Percentiles rank a stretch among this genome's conserved stretches.
These are phyloP conservation scores for Lentinula lateritia DNA, from an alignment of 768 basidiomycete genomes.

Conservation along the genomic window DNA sequence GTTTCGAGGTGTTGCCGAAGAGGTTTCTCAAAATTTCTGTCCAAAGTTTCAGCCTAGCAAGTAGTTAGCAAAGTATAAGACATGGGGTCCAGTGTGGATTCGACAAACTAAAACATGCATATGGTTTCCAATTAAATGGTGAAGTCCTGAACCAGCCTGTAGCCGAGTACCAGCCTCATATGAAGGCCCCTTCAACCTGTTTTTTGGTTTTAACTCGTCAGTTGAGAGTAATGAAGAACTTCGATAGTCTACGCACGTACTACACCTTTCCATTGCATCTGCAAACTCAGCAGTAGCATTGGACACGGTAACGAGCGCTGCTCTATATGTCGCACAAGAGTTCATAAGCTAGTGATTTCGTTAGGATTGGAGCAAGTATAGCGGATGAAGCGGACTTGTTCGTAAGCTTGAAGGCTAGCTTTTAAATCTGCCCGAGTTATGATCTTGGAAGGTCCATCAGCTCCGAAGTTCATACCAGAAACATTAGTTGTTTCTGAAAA, in stretches of 20 bases:
- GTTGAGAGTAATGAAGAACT: background rate
- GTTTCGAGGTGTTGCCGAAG: slow-evolving; percentile 78
- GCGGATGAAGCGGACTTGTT: slow-evolving; percentile 51
- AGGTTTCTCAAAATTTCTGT: slow-evolving; percentile 86
- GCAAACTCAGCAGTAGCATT: slow-evolving; percentile 82
- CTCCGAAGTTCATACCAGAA: slow-evolving; percentile 73
- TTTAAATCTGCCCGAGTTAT: slow-evolving; percentile 79
- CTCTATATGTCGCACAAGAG: slow-evolving; percentile 73
- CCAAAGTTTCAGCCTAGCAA: slow-evolving; percentile 72
- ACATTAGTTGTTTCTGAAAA: slow-evolving; percentile 78
- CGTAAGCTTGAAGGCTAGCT: slow-evolving; percentile 72
- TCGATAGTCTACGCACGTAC: slow-evolving; percentile 47
- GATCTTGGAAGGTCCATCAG: slow-evolving; percentile 71
- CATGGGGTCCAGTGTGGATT: background rate
- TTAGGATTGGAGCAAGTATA: background rate
- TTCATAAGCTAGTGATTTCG: slow-evolving; percentile 53
- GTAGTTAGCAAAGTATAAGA: slow-evolving; percentile 7
- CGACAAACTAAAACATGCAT: slow-evolving; percentile 81
- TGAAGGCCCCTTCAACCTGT: slow-evolving; percentile 69
- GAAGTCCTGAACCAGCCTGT: slow-evolving; percentile 82
- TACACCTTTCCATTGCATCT: slow-evolving; percentile 78
- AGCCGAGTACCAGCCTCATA: slow-evolving; percentile 79
- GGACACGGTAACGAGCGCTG: slow-evolving; percentile 76
- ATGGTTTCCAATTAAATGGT: slow-evolving; percentile 89
- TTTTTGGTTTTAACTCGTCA: background rate